These are phyloP conservation scores for Ceratocystis diversiconidia DNA, from an alignment of 2,329 filamentous ascomycete species.

Conservation along the genomic window DNA sequence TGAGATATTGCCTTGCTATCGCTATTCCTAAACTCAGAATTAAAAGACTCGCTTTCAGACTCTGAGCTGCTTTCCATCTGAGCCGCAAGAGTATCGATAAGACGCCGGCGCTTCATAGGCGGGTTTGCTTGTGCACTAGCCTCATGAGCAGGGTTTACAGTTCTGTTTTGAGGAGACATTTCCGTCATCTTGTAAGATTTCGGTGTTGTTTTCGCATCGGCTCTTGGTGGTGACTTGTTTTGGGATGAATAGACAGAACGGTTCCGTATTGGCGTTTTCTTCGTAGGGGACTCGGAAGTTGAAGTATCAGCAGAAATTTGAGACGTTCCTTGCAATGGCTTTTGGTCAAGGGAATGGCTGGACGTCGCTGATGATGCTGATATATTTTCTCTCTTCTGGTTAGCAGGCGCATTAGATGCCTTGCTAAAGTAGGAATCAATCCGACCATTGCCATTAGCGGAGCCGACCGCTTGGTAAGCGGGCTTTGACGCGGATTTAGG, in stretches of 20 bases:
- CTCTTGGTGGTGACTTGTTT: neutral
- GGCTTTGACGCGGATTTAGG: neutral
- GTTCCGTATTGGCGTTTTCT: neutral
- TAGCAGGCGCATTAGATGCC: neutral
- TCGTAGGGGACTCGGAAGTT: neutral
- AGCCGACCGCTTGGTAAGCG: neutral
- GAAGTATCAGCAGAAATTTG: neutral
- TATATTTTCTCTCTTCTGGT: neutral
- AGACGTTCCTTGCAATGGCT: neutral
- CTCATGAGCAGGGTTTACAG: neutral
- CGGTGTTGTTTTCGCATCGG: neutral
- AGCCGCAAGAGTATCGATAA: conserved; percentile 32
- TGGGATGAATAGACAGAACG: neutral
- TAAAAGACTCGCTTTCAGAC: conserved; percentile 20
- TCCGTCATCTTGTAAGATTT: neutral
- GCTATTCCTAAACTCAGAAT: neutral
- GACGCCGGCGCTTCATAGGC: conserved; percentile 21
- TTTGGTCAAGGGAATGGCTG: neutral
- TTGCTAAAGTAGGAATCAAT: conserved; percentile 17
- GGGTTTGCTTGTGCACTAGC: neutral
- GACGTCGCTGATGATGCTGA: neutral
- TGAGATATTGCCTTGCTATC: neutral
- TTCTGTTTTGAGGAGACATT: neutral
- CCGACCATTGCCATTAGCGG: conserved; percentile 3
- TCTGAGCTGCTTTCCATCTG: conserved; percentile 27